These are phyloP conservation scores for Hibiscus trionum DNA, from an alignment of 345 rosid genomes.

Conservation along the genomic window DNA sequence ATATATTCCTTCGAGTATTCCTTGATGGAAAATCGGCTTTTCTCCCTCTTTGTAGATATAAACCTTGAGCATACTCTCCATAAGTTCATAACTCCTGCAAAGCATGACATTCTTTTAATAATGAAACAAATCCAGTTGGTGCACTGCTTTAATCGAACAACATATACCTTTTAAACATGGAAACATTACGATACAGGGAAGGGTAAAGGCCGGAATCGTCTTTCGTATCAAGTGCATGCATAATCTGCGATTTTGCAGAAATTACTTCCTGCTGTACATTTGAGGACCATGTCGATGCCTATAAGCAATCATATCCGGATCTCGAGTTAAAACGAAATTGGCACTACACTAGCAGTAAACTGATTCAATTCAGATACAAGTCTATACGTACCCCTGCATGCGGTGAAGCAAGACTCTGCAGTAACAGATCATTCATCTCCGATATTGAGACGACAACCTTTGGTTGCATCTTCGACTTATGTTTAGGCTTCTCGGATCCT, in stretches of 20 bases:
- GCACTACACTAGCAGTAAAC: neutral
- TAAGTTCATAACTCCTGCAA: constrained; percentile 75
- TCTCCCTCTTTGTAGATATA: constrained; percentile 67
- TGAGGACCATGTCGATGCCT: constrained; percentile 59
- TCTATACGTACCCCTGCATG: constrained; percentile 32
- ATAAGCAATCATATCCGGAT: constrained; percentile 6
- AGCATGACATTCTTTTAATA: neutral
- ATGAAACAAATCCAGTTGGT: too few species aligned
- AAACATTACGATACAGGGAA: constrained; percentile 56
- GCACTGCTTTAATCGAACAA: neutral
- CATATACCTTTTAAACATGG: constrained; percentile 64
- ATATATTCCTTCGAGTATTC: constrained; percentile 54
- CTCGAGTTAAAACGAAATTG: neutral
- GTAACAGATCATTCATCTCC: constrained; percentile 21
- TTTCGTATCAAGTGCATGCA: constrained; percentile 29
- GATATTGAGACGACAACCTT: constrained; percentile 28
- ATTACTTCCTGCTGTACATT: constrained; percentile 45
- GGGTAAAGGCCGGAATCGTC: constrained; percentile 42
- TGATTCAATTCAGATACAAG: constrained; percentile 8
- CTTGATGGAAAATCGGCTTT: constrained; percentile 57
- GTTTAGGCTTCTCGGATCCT: constrained; percentile 7
- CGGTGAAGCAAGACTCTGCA: too few species aligned
- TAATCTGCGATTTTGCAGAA: constrained; percentile 43
- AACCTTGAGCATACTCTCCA: constrained; percentile 64
- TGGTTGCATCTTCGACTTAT: constrained; percentile 1